Evolutionary conservation across 2,329 filamentous ascomycete genomes (phyloP).

Genomic region (Ophiostoma piceae): DNA sequence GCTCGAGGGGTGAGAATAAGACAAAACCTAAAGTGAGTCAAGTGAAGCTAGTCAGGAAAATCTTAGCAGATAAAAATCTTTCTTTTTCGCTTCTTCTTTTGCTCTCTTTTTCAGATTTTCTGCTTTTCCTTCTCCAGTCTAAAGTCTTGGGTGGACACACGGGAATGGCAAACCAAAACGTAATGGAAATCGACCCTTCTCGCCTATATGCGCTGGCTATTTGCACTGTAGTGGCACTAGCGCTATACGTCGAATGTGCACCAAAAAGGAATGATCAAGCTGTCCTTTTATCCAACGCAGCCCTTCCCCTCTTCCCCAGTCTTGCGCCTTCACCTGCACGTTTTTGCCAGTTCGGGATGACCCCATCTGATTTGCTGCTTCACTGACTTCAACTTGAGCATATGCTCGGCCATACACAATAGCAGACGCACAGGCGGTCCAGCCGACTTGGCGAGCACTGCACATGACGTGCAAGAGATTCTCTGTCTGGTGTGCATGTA

Average conservation of each 20-base stretch:
- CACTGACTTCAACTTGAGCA: background rate
- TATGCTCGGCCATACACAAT: background rate
- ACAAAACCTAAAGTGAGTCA: background rate
- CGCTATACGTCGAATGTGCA: background rate
- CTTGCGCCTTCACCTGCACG: conserved; percentile 4
- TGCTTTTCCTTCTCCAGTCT: background rate
- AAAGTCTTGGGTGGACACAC: background rate
- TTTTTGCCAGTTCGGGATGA: background rate
- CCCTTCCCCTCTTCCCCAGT: conserved; percentile 4
- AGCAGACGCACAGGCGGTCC: background rate
- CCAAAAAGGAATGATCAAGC: background rate
- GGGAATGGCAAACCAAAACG: conserved; percentile 29
- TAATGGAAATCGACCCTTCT: conserved; percentile 26
- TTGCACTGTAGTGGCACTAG: background rate
- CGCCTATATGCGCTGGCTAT: background rate
- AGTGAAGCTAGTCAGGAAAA: background rate
- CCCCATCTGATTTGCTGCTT: background rate
- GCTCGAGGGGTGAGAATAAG: background rate
- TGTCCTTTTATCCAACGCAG: background rate
- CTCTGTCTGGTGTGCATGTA: background rate
- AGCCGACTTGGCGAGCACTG: background rate
- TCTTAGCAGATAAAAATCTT: conserved; percentile 1
- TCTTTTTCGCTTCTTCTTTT: background rate
- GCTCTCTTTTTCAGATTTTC: background rate
- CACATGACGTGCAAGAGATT: background rate